phyloP scores from a whole-genome alignment of 805 yeast genomes.

The Lipomyces lipofer region DNA sequence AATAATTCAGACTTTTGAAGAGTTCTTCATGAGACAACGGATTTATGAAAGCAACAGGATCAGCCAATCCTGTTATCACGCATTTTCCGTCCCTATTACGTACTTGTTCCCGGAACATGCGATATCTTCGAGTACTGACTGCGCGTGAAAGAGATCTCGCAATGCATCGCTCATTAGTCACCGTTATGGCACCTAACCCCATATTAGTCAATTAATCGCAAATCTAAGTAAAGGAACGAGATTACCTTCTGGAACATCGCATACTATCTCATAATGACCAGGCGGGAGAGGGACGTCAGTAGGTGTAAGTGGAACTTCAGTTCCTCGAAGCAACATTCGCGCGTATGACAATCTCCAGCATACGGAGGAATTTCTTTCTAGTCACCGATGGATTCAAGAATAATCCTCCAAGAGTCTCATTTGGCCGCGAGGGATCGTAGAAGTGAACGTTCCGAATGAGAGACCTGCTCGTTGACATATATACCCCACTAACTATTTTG shows the following conservation, averaged over 20 bases:
- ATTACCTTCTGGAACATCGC: not conserved
- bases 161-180: not conserved
- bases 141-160: not conserved
- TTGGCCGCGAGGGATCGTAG: not conserved
- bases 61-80: not conserved
- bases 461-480: not conserved
- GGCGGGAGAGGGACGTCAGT: not conserved
- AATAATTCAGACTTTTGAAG: not conserved
- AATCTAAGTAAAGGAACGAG: not conserved
- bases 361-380: not conserved
- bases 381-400: not conserved
- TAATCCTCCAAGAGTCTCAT: conserved; percentile 1
- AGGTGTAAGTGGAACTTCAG: not conserved
- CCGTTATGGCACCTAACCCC: not conserved
- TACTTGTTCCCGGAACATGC: not conserved
- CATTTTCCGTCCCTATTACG: not conserved
- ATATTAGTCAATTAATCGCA: not conserved
- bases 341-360: not conserved
- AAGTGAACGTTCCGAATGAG: not conserved
- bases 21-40: not conserved
- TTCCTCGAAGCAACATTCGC: not conserved
- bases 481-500: no score
- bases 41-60: not conserved
- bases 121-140: not conserved
- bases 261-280: not conserved